These are phyloP conservation scores for Pythium phragmiticola DNA, from an alignment of 352 stramenopile genomes.

Conservation along the genomic window DNA sequence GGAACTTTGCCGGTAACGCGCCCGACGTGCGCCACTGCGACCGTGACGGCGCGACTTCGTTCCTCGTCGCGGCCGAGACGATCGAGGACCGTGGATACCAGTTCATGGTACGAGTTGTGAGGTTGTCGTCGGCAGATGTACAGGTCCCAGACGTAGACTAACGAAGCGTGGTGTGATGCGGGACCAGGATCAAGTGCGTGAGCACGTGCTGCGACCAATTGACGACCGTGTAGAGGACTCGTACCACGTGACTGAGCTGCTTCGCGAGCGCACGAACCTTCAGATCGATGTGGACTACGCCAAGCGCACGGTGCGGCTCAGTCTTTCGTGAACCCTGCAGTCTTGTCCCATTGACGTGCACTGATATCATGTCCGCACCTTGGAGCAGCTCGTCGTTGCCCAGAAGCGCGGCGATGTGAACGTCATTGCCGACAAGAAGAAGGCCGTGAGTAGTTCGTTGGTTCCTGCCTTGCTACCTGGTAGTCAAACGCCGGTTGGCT, in stretches of 20 bases:
- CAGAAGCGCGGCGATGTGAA: slow-evolving; percentile 62
- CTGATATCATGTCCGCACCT: neutral
- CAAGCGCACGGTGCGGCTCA: slow-evolving; percentile 44
- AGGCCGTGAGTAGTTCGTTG: slow-evolving; percentile 33
- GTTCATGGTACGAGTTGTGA: slow-evolving; percentile 18
- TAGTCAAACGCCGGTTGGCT: neutral
- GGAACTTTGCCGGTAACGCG: slow-evolving; percentile 18
- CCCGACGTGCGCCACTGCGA: slow-evolving; percentile 16
- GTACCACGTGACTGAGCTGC: slow-evolving; percentile 35
- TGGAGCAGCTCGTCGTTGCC: slow-evolving; percentile 42
- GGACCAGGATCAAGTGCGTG: slow-evolving; percentile 41
- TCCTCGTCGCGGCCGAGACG: slow-evolving; percentile 13
- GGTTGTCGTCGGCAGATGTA: neutral
- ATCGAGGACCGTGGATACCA: slow-evolving; percentile 16
- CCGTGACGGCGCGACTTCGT: slow-evolving; percentile 5
- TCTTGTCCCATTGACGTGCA: too few relatives aligned
- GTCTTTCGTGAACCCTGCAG: neutral
- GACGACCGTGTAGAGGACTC: slow-evolving; percentile 41
- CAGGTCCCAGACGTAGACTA: neutral
- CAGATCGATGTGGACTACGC: slow-evolving; percentile 74
- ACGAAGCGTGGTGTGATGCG: neutral
- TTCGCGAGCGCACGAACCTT: slow-evolving; percentile 47
- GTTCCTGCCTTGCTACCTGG: neutral
- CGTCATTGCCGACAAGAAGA: slow-evolving; percentile 54
- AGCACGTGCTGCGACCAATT: slow-evolving; percentile 38